Evolutionary conservation across 495 filamentous ascomycete genomes (phyloP).

Genomic region (Daldinia caldariorum): DNA sequence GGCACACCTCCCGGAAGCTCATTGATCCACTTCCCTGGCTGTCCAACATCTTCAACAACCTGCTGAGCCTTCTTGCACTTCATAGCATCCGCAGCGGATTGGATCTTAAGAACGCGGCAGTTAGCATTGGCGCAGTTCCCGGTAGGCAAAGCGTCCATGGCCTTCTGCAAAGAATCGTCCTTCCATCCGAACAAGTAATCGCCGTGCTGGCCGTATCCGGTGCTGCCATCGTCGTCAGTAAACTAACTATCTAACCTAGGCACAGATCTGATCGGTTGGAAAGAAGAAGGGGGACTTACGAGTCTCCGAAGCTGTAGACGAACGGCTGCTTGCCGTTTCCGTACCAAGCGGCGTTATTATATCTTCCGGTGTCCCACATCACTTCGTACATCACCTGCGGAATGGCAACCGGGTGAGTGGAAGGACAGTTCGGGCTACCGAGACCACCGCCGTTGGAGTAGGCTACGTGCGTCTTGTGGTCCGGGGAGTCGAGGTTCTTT

Average conservation of each 20-base stretch:
- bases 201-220: constrained; percentile 53
- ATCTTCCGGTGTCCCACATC: constrained; percentile 52
- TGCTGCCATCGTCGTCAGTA: constrained; percentile 28
- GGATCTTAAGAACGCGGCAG: constrained; percentile 50
- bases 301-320: constrained; percentile 57
- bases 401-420: constrained; percentile 50
- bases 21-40: constrained; percentile 22
- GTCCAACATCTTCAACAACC: constrained; percentile 47
- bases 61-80: constrained; percentile 50
- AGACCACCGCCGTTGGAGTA: constrained; percentile 47
- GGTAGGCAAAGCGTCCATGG: constrained; percentile 50
- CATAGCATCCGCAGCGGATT: constrained; percentile 46
- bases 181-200: constrained; percentile 60
- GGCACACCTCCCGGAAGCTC: constrained; percentile 26
- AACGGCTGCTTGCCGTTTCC: constrained; percentile 55
- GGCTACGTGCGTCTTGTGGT: constrained; percentile 53
- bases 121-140: constrained; percentile 48
- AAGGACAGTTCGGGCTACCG: constrained; percentile 47
- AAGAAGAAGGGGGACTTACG: too few species aligned
- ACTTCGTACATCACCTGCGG: constrained; percentile 55
- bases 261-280: too few species aligned
- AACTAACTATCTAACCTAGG: background rate
- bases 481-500: constrained; percentile 51
- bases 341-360: constrained; percentile 54
- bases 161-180: constrained; percentile 53